These are phyloP conservation scores for Colletotrichum orchidophilum DNA, from an alignment of 2,329 filamentous ascomycete species.

Conservation along the genomic window DNA sequence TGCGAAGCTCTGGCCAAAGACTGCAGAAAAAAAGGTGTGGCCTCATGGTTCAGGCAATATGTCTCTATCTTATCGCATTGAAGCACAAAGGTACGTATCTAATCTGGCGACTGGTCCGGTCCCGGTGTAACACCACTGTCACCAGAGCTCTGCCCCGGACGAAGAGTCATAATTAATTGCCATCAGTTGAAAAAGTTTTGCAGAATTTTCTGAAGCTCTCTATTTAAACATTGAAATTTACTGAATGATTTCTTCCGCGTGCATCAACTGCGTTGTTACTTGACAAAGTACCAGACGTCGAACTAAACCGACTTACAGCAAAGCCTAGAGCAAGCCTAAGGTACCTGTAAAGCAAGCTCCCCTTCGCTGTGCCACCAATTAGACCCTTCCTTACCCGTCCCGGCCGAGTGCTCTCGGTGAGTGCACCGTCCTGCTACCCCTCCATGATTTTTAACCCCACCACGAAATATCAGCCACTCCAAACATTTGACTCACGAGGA, in stretches of 20 bases:
- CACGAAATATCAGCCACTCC: slow-evolving; percentile 31
- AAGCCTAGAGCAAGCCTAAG: not conserved
- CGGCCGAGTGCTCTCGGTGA: slow-evolving; percentile 26
- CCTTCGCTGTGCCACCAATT: slow-evolving; percentile 21
- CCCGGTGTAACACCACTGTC: slow-evolving; percentile 13
- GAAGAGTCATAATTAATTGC: slow-evolving; percentile 14
- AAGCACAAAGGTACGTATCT: not conserved
- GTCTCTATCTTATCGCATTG: slow-evolving; percentile 11
- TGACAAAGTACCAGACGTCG: too few species aligned
- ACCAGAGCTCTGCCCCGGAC: not conserved
- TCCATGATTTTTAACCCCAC: slow-evolving; percentile 34
- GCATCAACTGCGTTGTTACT: too few species aligned
- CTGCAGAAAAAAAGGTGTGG: slow-evolving; percentile 27
- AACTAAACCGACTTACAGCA: not conserved
- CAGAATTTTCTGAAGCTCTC: rapidly evolving
- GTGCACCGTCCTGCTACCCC: slow-evolving; percentile 22
- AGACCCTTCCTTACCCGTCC: not conserved
- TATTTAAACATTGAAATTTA: rapidly evolving
- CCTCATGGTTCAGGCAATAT: slow-evolving; percentile 10
- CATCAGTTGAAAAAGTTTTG: not conserved
- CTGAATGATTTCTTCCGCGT: rapidly evolving
- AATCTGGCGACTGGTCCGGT: not conserved
- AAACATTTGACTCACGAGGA: slow-evolving; percentile 35
- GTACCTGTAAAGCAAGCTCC: not conserved
- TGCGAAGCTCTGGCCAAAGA: slow-evolving; percentile 23